Conservation (phyloP, 352 stramenopile genomes). For the Globisporangium iwayamae region DNA sequence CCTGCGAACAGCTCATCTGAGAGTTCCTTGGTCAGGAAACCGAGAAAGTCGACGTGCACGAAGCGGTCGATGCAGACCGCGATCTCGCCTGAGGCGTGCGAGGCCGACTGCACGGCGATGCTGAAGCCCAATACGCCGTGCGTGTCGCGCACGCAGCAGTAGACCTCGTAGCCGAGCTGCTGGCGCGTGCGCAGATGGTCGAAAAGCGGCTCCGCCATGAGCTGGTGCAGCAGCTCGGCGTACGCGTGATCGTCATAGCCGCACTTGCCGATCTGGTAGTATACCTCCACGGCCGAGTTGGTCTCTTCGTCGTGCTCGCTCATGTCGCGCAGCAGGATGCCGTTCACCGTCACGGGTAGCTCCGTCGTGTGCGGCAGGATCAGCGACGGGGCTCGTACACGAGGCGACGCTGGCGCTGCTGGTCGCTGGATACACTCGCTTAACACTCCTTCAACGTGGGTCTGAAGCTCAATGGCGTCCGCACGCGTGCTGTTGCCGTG, state of each 20-base stretch:
- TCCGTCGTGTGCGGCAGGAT: constrained; percentile 41
- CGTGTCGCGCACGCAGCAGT: constrained; percentile 68
- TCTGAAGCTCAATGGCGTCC: constrained; percentile 33
- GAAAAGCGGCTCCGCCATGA: constrained; percentile 85
- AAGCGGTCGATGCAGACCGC: constrained; percentile 61
- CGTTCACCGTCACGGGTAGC: constrained; percentile 49
- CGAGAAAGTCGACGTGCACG: constrained; percentile 39
- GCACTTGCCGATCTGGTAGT: constrained; percentile 77
- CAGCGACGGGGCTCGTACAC: constrained; percentile 24
- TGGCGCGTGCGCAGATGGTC: constrained; percentile 76
- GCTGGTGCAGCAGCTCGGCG: constrained; percentile 61
- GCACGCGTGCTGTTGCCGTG: constrained; percentile 57
- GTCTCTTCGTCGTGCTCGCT: constrained; percentile 66
- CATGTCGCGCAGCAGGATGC: constrained; percentile 49
- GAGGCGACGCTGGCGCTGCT: neutral
- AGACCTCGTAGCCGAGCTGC: constrained; percentile 83
- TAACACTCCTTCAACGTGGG: constrained; percentile 27
- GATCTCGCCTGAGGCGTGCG: constrained; percentile 51
- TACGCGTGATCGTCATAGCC: constrained; percentile 48
- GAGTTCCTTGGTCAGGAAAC: constrained; percentile 32
- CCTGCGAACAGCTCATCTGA: constrained; percentile 25
- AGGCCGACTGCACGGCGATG: constrained; percentile 69
- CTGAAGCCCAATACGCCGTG: constrained; percentile 72
- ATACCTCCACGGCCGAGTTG: constrained; percentile 81
- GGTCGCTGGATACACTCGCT: neutral